phyloP scores from a whole-genome alignment of 2,329 filamentous ascomycete species.

The Fusarium nurragi region DNA sequence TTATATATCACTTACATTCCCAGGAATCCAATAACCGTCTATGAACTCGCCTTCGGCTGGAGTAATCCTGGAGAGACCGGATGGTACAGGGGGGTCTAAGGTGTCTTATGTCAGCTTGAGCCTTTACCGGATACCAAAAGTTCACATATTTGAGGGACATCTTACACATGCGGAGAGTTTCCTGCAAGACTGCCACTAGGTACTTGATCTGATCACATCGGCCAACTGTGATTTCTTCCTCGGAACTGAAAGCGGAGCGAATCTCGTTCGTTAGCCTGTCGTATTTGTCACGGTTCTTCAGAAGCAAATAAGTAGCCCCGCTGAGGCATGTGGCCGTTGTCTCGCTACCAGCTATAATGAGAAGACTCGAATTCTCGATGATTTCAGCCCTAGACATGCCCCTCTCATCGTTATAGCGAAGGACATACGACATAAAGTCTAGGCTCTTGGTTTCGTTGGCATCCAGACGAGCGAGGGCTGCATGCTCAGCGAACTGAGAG shows the following conservation, averaged over 20 bases:
- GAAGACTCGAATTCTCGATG: neutral
- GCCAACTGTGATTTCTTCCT: neutral
- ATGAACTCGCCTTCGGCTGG: neutral
- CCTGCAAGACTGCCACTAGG: neutral
- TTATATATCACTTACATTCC: neutral
- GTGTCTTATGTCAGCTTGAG: neutral
- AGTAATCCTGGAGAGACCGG: neutral
- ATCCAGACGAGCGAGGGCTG: neutral
- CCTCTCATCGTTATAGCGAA: slow-evolving; percentile 9
- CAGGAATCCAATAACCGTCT: slow-evolving; percentile 2
- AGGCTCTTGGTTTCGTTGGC: neutral
- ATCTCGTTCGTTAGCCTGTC: neutral
- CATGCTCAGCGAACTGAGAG: neutral
- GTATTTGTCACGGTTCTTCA: neutral
- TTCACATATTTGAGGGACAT: fast-evolving
- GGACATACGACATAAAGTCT: slow-evolving; percentile 13
- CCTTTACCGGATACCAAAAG: neutral
- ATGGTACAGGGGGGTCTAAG: slow-evolving; percentile 2
- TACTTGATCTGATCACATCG: slow-evolving; percentile 5
- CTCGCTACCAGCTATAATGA: slow-evolving; percentile 7
- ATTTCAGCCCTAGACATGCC: slow-evolving; percentile 11
- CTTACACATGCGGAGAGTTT: slow-evolving; percentile 4
- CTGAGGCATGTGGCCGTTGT: slow-evolving; percentile 6
- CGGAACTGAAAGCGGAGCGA: neutral
- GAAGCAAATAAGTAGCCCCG: neutral